Percentiles rank a stretch among this genome's conserved stretches.
phyloP scores from a whole-genome alignment of 148 eudicot genomes.

The Vaccinium vitisidaea region DNA sequence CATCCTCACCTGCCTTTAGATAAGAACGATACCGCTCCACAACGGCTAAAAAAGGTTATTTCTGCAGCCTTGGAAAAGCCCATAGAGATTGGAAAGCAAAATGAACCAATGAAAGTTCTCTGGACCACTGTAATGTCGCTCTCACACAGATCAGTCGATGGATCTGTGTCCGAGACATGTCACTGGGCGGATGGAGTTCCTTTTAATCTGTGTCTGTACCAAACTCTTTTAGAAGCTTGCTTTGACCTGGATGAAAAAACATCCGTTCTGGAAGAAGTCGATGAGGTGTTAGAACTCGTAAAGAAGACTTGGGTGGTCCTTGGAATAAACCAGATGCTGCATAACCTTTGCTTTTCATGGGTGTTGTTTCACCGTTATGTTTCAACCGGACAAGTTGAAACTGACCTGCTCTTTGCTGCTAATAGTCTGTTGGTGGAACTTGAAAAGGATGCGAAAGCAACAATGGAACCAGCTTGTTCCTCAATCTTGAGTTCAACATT shows the following conservation, averaged over 20 bases:
- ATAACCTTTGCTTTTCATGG: constrained; percentile 85
- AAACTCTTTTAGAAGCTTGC: constrained; percentile 75
- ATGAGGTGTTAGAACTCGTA: constrained; percentile 77
- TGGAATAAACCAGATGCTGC: constrained; percentile 71
- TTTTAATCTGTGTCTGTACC: constrained; percentile 71
- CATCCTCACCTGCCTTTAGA: constrained; percentile 71
- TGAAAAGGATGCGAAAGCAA: constrained; percentile 60
- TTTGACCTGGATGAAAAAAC: constrained; percentile 75
- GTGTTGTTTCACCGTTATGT: constrained; percentile 66
- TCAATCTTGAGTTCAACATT: constrained; percentile 54
- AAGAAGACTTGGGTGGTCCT: constrained; percentile 90
- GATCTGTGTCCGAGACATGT: constrained; percentile 52
- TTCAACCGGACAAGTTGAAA: constrained; percentile 65
- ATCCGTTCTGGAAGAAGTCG: constrained; percentile 77
- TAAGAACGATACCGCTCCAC: constrained; percentile 47
- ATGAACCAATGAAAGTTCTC: constrained; percentile 62
- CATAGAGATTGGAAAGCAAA: constrained; percentile 70
- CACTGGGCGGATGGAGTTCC: constrained; percentile 99
- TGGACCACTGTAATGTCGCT: constrained; percentile 60
- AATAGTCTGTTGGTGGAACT: constrained; percentile 64
- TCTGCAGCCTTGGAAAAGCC: constrained; percentile 51
- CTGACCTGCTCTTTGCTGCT: constrained; percentile 76
- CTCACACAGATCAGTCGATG: constrained; percentile 77
- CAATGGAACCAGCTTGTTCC: constrained; percentile 47
- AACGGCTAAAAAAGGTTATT: constrained; percentile 63